phyloP scores from a whole-genome alignment of 1,284 basidiomycete species.

The Leccinum fallax region DNA sequence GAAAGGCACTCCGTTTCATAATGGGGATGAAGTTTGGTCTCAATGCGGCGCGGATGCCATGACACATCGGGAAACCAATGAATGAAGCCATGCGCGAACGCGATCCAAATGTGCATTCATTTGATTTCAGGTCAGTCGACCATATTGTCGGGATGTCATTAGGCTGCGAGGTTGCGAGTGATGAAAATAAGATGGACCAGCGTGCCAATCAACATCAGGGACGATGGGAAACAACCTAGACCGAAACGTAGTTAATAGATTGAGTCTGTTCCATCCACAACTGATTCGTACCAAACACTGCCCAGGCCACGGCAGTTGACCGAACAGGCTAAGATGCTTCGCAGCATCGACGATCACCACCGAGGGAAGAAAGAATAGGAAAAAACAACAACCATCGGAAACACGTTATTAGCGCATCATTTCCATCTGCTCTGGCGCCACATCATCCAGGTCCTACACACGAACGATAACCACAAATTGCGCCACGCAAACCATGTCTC shows the following conservation, averaged over 20 bases:
- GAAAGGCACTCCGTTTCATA: background rate
- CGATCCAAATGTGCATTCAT: slow-evolving; percentile 4
- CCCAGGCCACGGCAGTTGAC: background rate
- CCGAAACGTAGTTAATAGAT: slow-evolving; percentile 10
- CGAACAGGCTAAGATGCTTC: background rate
- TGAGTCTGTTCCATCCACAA: background rate
- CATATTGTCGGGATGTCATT: slow-evolving; percentile 2
- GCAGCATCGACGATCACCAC: slow-evolving; percentile 7
- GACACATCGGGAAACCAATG: background rate
- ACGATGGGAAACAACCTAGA: slow-evolving; percentile 11
- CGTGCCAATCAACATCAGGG: background rate
- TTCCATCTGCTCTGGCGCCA: slow-evolving; percentile 9
- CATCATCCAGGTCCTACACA: slow-evolving; percentile 10
- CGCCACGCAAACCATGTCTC: slow-evolving; percentile 1
- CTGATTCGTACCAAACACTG: slow-evolving; percentile 19
- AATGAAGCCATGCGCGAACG: slow-evolving; percentile 1
- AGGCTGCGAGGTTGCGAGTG: slow-evolving; percentile 4
- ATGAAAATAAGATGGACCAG: slow-evolving; percentile 2
- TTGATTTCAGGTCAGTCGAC: slow-evolving; percentile 4
- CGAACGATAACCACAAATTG: slow-evolving; percentile 12
- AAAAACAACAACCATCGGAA: slow-evolving; percentile 12
- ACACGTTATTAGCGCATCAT: slow-evolving; percentile 11
- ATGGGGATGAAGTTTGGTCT: background rate
- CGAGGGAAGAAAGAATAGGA: slow-evolving; percentile 3
- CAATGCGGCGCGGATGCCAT: background rate